Conservation (phyloP, 495 filamentous ascomycete species). For the Penicillium soppii region DNA sequence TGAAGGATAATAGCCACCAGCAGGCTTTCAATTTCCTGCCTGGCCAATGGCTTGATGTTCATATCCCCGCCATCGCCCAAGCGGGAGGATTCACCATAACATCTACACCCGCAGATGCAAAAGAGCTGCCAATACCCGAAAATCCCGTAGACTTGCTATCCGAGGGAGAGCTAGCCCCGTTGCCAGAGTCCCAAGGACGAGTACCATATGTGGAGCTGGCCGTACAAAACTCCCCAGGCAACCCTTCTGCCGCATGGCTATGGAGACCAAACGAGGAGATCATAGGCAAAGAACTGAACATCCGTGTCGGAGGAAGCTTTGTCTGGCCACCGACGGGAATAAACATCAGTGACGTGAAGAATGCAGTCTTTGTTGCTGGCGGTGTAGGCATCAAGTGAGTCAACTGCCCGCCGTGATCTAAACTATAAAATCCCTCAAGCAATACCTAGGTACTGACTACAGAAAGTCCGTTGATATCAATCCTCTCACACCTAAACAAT, state of each 20-base stretch:
- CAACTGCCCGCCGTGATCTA: too few species aligned
- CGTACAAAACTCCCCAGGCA: conserved; percentile 62
- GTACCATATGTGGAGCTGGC: conserved; percentile 68
- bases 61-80: conserved; percentile 61
- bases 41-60: conserved; percentile 90
- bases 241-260: conserved; percentile 74
- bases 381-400: conserved; percentile 78
- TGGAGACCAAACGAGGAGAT: conserved; percentile 59
- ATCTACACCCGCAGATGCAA: conserved; percentile 59
- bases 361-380: conserved; percentile 73
- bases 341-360: conserved; percentile 40
- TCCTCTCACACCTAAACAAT: conserved; percentile 46
- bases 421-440: not conserved
- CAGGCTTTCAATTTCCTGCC: conserved; percentile 60
- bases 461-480: conserved; percentile 59
- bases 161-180: conserved; percentile 18
- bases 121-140: conserved; percentile 29
- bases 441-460: conserved; percentile 4
- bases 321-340: conserved; percentile 64
- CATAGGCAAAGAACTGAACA: conserved; percentile 53
- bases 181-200: conserved; percentile 26
- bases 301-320: conserved; percentile 80
- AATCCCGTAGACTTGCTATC: conserved; percentile 15
- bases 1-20: conserved; percentile 21
- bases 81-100: conserved; percentile 87